Conservation (phyloP, 2,329 filamentous ascomycete genomes). For the Colletotrichum liriopes region DNA sequence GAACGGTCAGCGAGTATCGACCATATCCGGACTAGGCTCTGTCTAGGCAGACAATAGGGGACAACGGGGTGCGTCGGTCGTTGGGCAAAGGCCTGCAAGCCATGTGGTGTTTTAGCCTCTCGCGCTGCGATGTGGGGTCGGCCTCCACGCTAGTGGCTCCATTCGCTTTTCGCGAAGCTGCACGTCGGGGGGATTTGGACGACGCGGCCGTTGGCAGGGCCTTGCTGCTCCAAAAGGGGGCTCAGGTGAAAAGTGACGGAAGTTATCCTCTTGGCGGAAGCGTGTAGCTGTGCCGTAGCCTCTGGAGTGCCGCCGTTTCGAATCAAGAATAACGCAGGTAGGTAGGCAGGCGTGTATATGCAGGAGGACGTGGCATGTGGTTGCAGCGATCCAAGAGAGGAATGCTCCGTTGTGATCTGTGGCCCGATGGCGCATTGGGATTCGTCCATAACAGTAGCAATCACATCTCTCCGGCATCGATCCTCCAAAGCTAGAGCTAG, state of each 20-base stretch:
- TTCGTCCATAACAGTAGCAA: constrained; percentile 30
- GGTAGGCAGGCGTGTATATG: constrained; percentile 13
- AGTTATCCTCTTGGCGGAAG: not conserved
- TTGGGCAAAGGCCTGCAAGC: constrained; percentile 17
- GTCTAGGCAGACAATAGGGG: constrained; percentile 23
- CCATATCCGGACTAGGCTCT: constrained; percentile 15
- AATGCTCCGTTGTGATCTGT: constrained; percentile 20
- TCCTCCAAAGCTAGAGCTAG: constrained; percentile 22
- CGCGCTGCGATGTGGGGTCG: constrained; percentile 37
- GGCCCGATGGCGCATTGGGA: constrained; percentile 24
- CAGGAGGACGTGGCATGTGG: constrained; percentile 40
- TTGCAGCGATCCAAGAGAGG: constrained; percentile 38
- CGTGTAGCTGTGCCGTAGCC: constrained; percentile 15
- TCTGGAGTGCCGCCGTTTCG: constrained; percentile 10
- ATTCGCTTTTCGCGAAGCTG: constrained; percentile 22
- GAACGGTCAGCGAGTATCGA: constrained; percentile 10
- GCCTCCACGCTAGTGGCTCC: constrained; percentile 8
- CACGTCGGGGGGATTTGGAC: constrained; percentile 18
- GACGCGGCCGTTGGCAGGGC: constrained; percentile 7
- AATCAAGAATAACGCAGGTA: constrained; percentile 32
- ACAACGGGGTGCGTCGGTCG: constrained; percentile 15
- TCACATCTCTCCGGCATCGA: constrained; percentile 33
- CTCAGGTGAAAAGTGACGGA: constrained; percentile 16
- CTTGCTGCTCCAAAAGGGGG: not conserved
- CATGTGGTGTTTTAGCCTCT: constrained; percentile 41